These are phyloP conservation scores for Cladosporium sphaerospermum DNA, from an alignment of 2,329 filamentous ascomycete genomes.

Conservation along the genomic window DNA sequence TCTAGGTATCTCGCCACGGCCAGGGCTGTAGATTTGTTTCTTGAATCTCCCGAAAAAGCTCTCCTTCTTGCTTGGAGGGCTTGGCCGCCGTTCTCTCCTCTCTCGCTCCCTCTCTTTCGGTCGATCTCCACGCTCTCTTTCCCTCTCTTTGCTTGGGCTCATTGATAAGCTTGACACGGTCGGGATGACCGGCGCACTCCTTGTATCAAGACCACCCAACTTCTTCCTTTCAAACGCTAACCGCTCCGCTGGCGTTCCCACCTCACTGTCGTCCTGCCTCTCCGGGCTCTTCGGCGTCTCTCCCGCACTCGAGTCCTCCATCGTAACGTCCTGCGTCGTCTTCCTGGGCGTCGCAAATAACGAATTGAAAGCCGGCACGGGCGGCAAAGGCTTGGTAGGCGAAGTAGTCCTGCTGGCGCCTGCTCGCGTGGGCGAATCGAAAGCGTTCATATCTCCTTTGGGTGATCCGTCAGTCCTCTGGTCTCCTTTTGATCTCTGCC, in stretches of 20 bases:
- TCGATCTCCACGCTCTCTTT: constrained; percentile 14
- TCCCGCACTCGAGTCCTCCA: constrained; percentile 42
- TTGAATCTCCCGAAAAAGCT: constrained; percentile 26
- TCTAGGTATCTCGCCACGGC: constrained; percentile 32
- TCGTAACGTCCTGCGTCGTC: constrained; percentile 24
- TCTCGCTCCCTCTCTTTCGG: constrained; percentile 20
- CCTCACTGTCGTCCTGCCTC: constrained; percentile 32
- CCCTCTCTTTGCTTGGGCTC: constrained; percentile 13
- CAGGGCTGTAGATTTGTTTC: constrained; percentile 30
- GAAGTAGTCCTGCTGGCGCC: constrained; percentile 21
- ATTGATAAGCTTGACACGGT: background rate
- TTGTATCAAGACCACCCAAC: background rate
- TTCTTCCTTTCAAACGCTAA: constrained; percentile 4
- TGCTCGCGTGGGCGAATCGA: constrained; percentile 37
- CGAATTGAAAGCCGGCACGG: constrained; percentile 31
- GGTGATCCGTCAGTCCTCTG: background rate
- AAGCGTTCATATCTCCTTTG: constrained; percentile 25
- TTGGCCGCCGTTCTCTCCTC: constrained; percentile 18
- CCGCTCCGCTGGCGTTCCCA: constrained; percentile 11
- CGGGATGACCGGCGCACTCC: constrained; percentile 5
- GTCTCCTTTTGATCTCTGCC: background rate
- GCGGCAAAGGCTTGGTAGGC: constrained; percentile 34
- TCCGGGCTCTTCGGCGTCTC: constrained; percentile 45
- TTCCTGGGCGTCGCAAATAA: constrained; percentile 35
- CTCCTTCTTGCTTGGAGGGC: constrained; percentile 14